Evolutionary conservation across 1,284 basidiomycete genomes (phyloP), one percentile per base, ranked within the genome.

Genomic region (Gymnopus androsaceus): DNA sequence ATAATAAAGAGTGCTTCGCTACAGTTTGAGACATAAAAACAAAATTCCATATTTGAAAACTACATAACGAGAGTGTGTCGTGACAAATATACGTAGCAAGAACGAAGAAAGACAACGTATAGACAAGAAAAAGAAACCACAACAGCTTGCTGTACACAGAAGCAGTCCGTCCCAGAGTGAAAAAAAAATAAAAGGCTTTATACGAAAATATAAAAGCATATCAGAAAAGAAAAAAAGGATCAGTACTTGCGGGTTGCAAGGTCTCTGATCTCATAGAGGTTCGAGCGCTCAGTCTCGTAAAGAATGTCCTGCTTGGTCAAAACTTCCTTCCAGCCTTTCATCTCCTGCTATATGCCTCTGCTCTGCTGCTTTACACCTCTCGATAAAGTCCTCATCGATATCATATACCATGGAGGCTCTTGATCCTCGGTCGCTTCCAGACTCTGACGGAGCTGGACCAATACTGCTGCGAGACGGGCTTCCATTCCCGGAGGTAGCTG

Each of bases 181-280:
- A 36, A 52, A 46, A 53, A 51, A 50, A 55, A 41, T 44, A 58
- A 58, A 58, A 48, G 59, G 53, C 45, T 59, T 51, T 59, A 53
- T 44, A 52, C 28, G 49, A 30, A 37, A 37, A 38, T 37, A 46
- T 33, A 42, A 40, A 57, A 36, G 52, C 37, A 55, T 42, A 42
- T 28, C 59, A 1, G 47, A 23, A 14, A 48, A 44, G 25, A 36
- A 44, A 59, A 50, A 36, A 49, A 48, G 56, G 42, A 59, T 82
- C 68, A 89, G 71, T 91, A 91, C 68, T 84, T 85, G 66, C 88
- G 82, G 33, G 88, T 91, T 21, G 89, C 89, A 59, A 92, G 81
- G 34, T 87, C 85, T 62, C 89, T 84, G 61, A 92, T 91, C 69
- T 92, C 90, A 69, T 83, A 88, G 33, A 92, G 75, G 64, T 83